Percentiles rank a stretch among this genome's conserved stretches.
Evolutionary conservation across 1,139 yeast species (phyloP).

Genomic region (Taphrina sp.): DNA sequence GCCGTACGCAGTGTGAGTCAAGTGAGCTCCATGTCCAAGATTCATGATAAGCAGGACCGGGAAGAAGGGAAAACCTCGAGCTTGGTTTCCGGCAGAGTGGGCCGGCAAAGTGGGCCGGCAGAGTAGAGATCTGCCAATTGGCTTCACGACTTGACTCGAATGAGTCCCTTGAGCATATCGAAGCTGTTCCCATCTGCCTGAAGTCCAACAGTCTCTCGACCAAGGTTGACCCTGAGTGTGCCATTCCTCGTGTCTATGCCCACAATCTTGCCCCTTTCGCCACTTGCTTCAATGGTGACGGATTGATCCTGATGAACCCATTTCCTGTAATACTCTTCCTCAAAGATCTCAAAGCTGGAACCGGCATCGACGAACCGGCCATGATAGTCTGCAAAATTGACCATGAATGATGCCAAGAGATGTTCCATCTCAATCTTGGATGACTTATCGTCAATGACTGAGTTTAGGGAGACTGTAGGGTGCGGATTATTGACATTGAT

Average conservation of each 20-base stretch:
- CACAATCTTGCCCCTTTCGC: conserved; percentile 59
- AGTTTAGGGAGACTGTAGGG: conserved; percentile 84
- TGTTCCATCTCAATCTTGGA: conserved; percentile 56
- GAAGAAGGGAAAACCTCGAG: too few relatives aligned
- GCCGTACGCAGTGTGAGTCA: too few relatives aligned
- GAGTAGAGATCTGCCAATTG: too few relatives aligned
- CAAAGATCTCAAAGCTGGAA: conserved; percentile 54
- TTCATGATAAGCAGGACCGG: too few relatives aligned
- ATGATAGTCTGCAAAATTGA: conserved; percentile 62
- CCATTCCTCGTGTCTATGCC: conserved; percentile 90
- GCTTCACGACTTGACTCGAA: conserved; percentile 50
- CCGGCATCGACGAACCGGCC: conserved; percentile 50
- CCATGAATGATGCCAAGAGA: conserved; percentile 67
- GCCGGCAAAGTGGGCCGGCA: too few relatives aligned
- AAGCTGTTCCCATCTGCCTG: conserved; percentile 98
- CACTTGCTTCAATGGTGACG: conserved; percentile 53
- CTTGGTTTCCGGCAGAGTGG: too few relatives aligned
- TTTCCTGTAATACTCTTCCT: conserved; percentile 69
- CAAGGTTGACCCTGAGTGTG: conserved; percentile 66
- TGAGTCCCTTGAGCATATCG: conserved; percentile 87
- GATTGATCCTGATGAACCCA: conserved; percentile 68
- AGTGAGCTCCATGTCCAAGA: too few relatives aligned
- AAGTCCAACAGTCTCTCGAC: conserved; percentile 58
- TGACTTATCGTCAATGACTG: conserved; percentile 49
- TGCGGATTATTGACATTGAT: conserved; percentile 80